phyloP scores from a whole-genome alignment of 2,329 filamentous ascomycete species.

The Helotiales sp. region DNA sequence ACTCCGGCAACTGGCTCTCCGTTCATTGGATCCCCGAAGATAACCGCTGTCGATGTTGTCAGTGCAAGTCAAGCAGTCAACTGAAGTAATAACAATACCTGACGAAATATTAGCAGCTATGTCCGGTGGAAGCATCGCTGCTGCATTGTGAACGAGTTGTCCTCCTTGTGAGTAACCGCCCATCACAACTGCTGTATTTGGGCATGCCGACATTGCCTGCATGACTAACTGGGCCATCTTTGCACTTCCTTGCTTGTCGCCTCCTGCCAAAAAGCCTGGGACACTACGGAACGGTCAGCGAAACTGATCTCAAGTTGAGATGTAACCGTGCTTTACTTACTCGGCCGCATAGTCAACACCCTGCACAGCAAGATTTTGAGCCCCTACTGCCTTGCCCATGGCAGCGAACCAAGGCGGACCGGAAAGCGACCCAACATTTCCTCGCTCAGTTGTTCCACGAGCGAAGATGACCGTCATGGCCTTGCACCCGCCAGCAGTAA shows the following conservation, averaged over 20 bases:
- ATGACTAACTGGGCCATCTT: slow-evolving; percentile 43
- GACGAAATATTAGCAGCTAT: slow-evolving; percentile 29
- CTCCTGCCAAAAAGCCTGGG: slow-evolving; percentile 50
- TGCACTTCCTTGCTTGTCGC: slow-evolving; percentile 50
- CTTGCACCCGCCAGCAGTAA: slow-evolving; percentile 46
- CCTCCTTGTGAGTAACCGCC: slow-evolving; percentile 34
- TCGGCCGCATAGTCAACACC: slow-evolving; percentile 58
- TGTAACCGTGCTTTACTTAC: slow-evolving; percentile 28
- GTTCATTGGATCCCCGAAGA: slow-evolving; percentile 39
- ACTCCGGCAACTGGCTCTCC: slow-evolving; percentile 33
- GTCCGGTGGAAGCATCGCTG: slow-evolving; percentile 20
- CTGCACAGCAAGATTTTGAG: slow-evolving; percentile 54
- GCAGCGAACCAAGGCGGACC: slow-evolving; percentile 57
- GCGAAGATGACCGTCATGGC: slow-evolving; percentile 60
- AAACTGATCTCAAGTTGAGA: slow-evolving; percentile 27
- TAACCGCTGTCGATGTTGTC: slow-evolving; percentile 27
- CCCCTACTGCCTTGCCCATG: slow-evolving; percentile 49
- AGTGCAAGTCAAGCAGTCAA: background rate
- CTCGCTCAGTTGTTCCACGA: slow-evolving; percentile 58
- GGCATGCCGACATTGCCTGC: slow-evolving; percentile 27
- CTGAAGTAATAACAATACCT: slow-evolving; percentile 23
- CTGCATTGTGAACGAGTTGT: slow-evolving; percentile 37
- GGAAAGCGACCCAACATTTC: slow-evolving; percentile 55
- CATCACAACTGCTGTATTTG: slow-evolving; percentile 31
- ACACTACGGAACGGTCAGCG: background rate